These are phyloP conservation scores for Ophiognomonia clavigignenti-juglandacearum DNA, from an alignment of 2,329 filamentous ascomycete species.

Conservation along the genomic window DNA sequence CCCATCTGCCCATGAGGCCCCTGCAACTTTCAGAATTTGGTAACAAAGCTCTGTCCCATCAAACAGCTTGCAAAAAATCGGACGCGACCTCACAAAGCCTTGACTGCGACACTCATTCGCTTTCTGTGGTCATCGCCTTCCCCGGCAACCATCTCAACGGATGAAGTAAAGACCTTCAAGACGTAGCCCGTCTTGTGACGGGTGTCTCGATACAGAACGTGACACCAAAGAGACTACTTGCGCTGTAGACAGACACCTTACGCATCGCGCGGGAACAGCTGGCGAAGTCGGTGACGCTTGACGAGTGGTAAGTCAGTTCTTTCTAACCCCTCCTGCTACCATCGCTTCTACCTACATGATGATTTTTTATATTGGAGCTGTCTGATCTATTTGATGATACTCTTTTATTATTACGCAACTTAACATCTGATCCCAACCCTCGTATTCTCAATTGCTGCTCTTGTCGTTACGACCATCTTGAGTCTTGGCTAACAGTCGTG, in stretches of 20 bases:
- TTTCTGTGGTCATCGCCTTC: constrained; percentile 2
- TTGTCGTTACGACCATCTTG: not conserved
- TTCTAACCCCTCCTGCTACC: no score
- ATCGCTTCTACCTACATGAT: constrained; percentile 43
- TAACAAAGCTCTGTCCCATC: no score
- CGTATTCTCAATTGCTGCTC: not conserved
- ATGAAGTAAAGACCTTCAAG: constrained; percentile 13
- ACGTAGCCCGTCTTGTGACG: constrained; percentile 13
- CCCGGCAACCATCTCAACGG: constrained; percentile 1
- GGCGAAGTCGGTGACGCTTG: no score
- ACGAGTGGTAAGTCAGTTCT: no score
- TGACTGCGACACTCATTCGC: constrained; percentile 1
- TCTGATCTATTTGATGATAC: constrained; percentile 60
- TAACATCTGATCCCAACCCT: constrained; percentile 19
- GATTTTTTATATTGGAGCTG: constrained; percentile 67
- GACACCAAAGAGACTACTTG: no score
- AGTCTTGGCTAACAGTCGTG: constrained; percentile 1
- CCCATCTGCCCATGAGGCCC: no score
- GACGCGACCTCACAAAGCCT: not conserved
- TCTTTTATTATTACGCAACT: constrained; percentile 31
- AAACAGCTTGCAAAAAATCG: not conserved
- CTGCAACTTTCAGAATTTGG: no score
- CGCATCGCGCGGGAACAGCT: no score
- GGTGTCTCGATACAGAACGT: constrained; percentile 4
- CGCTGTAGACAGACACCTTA: no score